These are phyloP conservation scores for Macadamia integrifolia DNA, from an alignment of 164 flowering plant species.

Conservation along the genomic window DNA sequence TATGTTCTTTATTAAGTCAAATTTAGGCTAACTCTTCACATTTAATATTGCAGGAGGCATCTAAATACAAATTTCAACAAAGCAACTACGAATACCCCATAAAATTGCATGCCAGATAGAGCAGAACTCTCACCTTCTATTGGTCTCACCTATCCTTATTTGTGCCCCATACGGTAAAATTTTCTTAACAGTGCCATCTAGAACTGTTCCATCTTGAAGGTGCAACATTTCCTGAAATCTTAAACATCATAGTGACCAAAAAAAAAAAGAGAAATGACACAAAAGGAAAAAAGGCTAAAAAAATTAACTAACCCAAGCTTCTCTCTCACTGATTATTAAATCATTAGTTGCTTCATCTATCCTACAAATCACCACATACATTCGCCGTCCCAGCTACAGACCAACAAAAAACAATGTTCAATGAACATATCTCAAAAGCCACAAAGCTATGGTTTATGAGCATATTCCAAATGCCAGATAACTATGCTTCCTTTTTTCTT, in stretches of 20 bases:
- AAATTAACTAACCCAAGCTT: slow-evolving; percentile 77
- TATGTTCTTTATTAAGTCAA: not conserved
- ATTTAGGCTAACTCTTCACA: not conserved
- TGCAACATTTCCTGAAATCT: slow-evolving; percentile 53
- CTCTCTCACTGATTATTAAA: slow-evolving; percentile 79
- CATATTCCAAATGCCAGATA: too few species aligned
- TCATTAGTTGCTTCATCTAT: slow-evolving; percentile 74
- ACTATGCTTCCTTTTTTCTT: too few species aligned
- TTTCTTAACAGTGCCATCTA: slow-evolving; percentile 82
- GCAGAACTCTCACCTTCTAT: slow-evolving; percentile 52
- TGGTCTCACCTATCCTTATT: slow-evolving; percentile 72
- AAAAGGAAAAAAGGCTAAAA: not conserved
- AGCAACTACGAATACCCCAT: not conserved
- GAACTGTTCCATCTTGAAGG: slow-evolving; percentile 78
- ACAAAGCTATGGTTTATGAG: not conserved
- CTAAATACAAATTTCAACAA: too few species aligned
- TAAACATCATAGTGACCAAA: not conserved
- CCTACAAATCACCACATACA: slow-evolving; percentile 58
- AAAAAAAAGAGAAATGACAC: not conserved
- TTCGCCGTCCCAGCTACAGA: slow-evolving; percentile 68
- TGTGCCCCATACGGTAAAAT: slow-evolving; percentile 92
- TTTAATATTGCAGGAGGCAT: not conserved
- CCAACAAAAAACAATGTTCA: slow-evolving; percentile 7
- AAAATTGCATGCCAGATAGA: not conserved
- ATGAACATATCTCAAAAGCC: not conserved